Base-by-base conservation (phyloP, 1,284 basidiomycete genomes). In the Cryptococcus wingfieldii region DNA sequence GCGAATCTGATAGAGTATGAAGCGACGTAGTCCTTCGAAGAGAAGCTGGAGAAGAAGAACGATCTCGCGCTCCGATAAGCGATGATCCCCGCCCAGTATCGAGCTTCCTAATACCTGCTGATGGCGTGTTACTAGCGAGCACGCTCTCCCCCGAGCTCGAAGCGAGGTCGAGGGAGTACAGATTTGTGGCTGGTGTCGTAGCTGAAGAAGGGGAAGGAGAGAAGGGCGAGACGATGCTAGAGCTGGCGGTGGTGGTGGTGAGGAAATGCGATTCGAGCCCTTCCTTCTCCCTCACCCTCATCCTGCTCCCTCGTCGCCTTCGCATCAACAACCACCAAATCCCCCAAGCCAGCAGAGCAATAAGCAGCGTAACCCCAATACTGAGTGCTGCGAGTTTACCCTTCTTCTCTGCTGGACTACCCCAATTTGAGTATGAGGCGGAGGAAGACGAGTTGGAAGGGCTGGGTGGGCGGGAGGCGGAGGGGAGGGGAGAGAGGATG, bases 341-440 rank as follows among this genome's bases (percentile, higher is more conserved):
- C 4, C 55, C 34, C 8, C 60, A 14, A 4, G 38, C 56, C 8
- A 64, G 18, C 2, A 69, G 31, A 10, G 54, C 61, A 7, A 67
- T 31, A 4, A 39, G 42, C 16, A 55, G 63, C 1, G 69, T 34
- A 16, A 61, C 57, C 2, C 64, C 68, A 23, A 68, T 56, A 12
- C 63, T 66, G 12, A 69, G 54, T 2, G 67, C 69, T 3, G 67
- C 69, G 6, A 71, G 67, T 3, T 54, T 34, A 8, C 31, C 31
- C 31, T 10, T 34, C 5, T 34, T 34, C 64, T 12, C 67, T 66
- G 14, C 59, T 59, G 8, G 58, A 54, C 2, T 63, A 44, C 0
- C 54, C 51, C 16, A 41, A 6, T 23, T 23, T 23, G 23, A 23
- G 23, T 23, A 23, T 23, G 38, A 39, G 7, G 27, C 18, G n/a